A percentile compares a stretch with the other conserved stretches of the same genome.
Evolutionary conservation across 2,329 filamentous ascomycete species (phyloP).

Genomic region (Verticillium klebahnii): DNA sequence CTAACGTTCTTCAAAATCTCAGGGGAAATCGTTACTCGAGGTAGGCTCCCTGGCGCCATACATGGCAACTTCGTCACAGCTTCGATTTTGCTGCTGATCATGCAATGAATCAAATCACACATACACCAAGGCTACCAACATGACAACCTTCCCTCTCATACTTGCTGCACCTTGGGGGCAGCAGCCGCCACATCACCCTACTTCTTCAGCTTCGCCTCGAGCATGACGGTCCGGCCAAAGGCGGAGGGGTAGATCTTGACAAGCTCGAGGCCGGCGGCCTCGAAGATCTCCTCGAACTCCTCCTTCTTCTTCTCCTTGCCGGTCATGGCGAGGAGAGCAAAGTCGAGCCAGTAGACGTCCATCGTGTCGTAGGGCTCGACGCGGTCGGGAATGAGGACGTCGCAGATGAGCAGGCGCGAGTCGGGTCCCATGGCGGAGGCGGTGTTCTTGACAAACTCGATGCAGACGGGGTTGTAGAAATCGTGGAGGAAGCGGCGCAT

Average conservation of each 20-base stretch:
- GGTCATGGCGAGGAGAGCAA: constrained; percentile 27
- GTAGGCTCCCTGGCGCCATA: no score
- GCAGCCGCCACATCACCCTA: background rate
- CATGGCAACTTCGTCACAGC: no score
- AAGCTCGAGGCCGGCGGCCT: constrained; percentile 22
- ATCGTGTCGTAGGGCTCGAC: constrained; percentile 24
- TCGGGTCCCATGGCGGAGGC: constrained; percentile 21
- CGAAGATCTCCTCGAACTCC: constrained; percentile 22
- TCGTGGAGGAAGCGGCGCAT: constrained; percentile 29
- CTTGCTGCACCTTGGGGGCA: no score
- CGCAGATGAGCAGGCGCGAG: constrained; percentile 25
- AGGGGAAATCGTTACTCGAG: no score
- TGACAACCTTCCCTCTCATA: no score
- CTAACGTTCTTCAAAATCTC: no score
- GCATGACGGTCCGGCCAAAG: background rate
- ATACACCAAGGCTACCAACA: no score
- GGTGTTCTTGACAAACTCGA: constrained; percentile 20
- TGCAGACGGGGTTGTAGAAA: constrained; percentile 21
- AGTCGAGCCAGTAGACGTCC: constrained; percentile 20
- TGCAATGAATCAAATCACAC: no score
- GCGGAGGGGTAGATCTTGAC: constrained; percentile 8
- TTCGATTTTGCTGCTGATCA: no score
- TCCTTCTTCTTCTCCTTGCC: constrained; percentile 25
- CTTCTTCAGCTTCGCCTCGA: constrained; percentile 1
- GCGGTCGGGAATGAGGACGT: constrained; percentile 23